Evolutionary conservation across 2,329 filamentous ascomycete species (phyloP), one percentile per base, ranked within the genome.

Genomic region (Pestalotiopsis sp.): DNA sequence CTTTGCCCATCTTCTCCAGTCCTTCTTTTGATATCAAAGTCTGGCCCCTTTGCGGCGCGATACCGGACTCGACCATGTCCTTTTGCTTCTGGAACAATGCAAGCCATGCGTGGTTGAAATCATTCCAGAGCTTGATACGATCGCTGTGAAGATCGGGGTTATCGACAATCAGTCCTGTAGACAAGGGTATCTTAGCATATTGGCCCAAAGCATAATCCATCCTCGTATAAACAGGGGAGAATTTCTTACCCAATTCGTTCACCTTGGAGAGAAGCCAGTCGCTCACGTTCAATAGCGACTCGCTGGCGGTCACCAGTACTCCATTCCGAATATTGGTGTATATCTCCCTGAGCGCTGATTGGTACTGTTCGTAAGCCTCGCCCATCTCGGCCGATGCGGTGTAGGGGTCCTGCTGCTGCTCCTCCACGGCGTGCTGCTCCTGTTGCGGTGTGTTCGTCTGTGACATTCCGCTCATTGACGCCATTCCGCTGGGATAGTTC

Each of bases 71-170:
- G 76, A 92, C 84, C 78, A 95, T 83, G 67, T 97, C 92, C 76
- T 92, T 93, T 78, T 98, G 95, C 73, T 90, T 92, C 78, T 96
- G 93, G 65, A 95, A 89, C 6, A 96, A 84, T 4, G 91, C 88
- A 49, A 98, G 87, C 95, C 95, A 98, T 69, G 93, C 94, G 69
- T 93, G 88, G 80, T 99, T 98, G 83, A 98, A 97, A 73, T 98
- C 92, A 75, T 92, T 91, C 96, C 96, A 99, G 6, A 98, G 83
- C 76, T 91, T 91, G 72, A 97, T 87, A 67, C 94, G 91, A 74
- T 96, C 91, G 68, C 86, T 83, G 76, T 96, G 90, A 68, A 93
- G 87, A 66, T 86, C 85, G 77, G 92, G 89, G 79, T 97, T 92
- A 82, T 98, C 95, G 76, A 91, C 90, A 73, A 92, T 91, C 75